These are phyloP conservation scores for Fagopyrum tataricum DNA, from an alignment of 148 eudicot species.

Conservation along the genomic window DNA sequence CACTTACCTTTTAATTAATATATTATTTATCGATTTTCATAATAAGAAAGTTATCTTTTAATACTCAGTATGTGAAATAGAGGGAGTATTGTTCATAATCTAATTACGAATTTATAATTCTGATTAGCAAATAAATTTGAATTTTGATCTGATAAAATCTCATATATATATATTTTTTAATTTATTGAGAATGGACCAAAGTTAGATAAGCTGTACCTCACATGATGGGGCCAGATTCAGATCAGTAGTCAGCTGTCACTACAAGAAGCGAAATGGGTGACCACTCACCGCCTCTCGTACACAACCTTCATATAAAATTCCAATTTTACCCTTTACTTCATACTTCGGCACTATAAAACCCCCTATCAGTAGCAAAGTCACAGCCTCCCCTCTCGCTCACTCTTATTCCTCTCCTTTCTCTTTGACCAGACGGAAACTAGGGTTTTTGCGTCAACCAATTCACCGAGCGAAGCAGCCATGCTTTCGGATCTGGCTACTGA, in stretches of 20 bases:
- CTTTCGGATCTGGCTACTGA: constrained; percentile 64
- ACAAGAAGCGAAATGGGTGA: not conserved
- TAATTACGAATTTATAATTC: too few species aligned
- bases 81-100: too few species aligned
- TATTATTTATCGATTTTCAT: too few species aligned
- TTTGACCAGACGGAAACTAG: not conserved
- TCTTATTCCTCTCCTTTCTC: not conserved
- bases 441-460: not conserved
- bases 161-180: not conserved
- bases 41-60: too few species aligned
- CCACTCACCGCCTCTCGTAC: constrained; percentile 13
- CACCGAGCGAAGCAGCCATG: constrained; percentile 15
- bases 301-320: not conserved
- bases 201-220: constrained; percentile 7
- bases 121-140: too few species aligned
- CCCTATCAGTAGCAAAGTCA: not conserved
- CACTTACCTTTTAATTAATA: too few species aligned
- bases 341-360: not conserved
- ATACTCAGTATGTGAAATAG: too few species aligned
- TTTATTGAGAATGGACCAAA: not conserved
- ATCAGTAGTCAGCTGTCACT: constrained; percentile 10
- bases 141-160: too few species aligned
- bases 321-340: not conserved
- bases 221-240: not conserved
- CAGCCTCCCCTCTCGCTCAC: not conserved